Base-by-base conservation (phyloP, 768 basidiomycete species). In the Pisolithus orientalis region DNA sequence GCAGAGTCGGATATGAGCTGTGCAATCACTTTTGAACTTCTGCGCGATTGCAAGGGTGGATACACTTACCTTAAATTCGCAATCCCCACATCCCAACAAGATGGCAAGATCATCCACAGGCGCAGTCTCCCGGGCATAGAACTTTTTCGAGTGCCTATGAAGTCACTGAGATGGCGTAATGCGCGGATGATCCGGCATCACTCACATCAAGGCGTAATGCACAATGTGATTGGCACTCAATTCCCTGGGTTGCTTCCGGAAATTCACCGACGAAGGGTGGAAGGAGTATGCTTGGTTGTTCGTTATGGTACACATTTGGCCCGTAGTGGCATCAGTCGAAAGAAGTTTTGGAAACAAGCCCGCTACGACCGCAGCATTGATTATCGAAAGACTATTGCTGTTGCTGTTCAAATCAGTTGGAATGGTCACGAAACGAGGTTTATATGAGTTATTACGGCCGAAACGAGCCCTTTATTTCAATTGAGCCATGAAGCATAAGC, bases 251-350 rank as follows among this genome's bases (percentile, higher is more conserved):
- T 75, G 84, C 62, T 68, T 78, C 57, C 81, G 74, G 68, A 93
- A 93, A 66, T 99, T 98, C 55, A 95, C 80, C 0, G 92, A 95
- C 9, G 90, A 89, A 0, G 94, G 95, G 68, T 97, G 95, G 64
- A 95, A 89, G 28, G 76, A 76, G 1, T 80, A 84, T 13, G 72
- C 66, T 62, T 90, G 90, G 60, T 87, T 90, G 65, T 94, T 96
- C 24, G 80, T 77, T 38, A 94, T 77, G 0, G 91, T 97, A 50
- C 79, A 78, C 72, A 96, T 73, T 50, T 86, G 81, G 13, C 80
- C 80, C 53, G 64, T 79, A 42, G 68, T 64, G 0, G 66, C 59
- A 50, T 94, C 90, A n/a, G 92, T 66, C 3, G 75, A 72, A 39
- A 98, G 73, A 28, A 99, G 77, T 67, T 94, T 97, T 5, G 95